Conservation (phyloP, 2,329 filamentous ascomycete species). For the Fusarium sp. region DNA sequence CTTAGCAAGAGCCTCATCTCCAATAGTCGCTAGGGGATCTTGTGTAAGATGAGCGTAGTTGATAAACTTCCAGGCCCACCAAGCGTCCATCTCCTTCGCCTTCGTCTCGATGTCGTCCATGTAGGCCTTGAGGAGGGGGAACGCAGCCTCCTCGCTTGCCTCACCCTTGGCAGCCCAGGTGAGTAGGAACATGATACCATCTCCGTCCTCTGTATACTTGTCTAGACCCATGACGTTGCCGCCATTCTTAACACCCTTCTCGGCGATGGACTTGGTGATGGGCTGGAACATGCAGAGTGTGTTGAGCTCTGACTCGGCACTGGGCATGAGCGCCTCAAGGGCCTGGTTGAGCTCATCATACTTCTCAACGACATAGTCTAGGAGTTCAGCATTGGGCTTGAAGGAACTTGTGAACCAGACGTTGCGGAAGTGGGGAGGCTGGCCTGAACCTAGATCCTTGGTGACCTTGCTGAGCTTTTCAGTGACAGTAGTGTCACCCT, state of each 20-base stretch:
- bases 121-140: slow-evolving; percentile 49
- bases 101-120: slow-evolving; percentile 44
- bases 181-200: slow-evolving; percentile 47
- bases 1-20: slow-evolving; percentile 48
- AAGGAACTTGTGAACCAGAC: slow-evolving; percentile 50
- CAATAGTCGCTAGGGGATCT: slow-evolving; percentile 50
- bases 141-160: slow-evolving; percentile 47
- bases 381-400: slow-evolving; percentile 49
- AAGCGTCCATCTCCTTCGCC: slow-evolving; percentile 37
- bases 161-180: slow-evolving; percentile 46
- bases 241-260: slow-evolving; percentile 44
- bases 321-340: slow-evolving; percentile 41
- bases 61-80: slow-evolving; percentile 50
- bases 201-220: slow-evolving; percentile 38
- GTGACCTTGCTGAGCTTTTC: slow-evolving; percentile 44
- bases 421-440: slow-evolving; percentile 44
- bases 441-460: slow-evolving; percentile 43
- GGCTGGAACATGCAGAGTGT: slow-evolving; percentile 48
- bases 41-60: slow-evolving; percentile 56
- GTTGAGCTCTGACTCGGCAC: slow-evolving; percentile 39
- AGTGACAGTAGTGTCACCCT: slow-evolving; percentile 43
- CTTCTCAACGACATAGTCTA: slow-evolving; percentile 46
- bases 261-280: slow-evolving; percentile 44
- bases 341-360: slow-evolving; percentile 43
- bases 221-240: slow-evolving; percentile 50